Evolutionary conservation across 164 flowering plant species (phyloP).

Genomic region (Warburgia ugandensis): DNA sequence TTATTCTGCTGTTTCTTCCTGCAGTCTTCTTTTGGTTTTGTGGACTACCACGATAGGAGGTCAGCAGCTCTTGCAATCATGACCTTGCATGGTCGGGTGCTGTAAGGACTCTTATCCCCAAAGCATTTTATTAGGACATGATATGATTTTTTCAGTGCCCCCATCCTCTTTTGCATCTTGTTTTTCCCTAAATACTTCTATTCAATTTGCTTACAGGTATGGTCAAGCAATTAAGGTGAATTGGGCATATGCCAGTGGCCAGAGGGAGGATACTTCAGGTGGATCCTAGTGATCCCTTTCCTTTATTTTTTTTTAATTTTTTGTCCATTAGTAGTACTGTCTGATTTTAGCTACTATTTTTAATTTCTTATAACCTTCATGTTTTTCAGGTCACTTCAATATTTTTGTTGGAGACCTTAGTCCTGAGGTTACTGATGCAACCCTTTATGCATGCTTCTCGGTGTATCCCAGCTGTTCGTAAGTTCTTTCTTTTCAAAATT

Average conservation of each 20-base stretch:
- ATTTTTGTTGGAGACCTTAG: slow-evolving; percentile 91
- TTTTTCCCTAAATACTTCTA: not conserved
- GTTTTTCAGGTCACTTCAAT: slow-evolving; percentile 63
- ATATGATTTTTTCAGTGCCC: not conserved
- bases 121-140: not conserved
- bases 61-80: slow-evolving; percentile 89
- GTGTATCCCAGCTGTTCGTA: slow-evolving; percentile 86
- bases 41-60: slow-evolving; percentile 92
- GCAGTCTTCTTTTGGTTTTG: slow-evolving; percentile 98
- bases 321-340: too few relatives aligned
- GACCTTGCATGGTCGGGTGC: slow-evolving; percentile 86
- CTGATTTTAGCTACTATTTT: too few relatives aligned
- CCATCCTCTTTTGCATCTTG: not conserved
- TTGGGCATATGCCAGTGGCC: slow-evolving; percentile 99
- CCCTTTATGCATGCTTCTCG: slow-evolving; percentile 78
- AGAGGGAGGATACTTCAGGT: slow-evolving; percentile 97
- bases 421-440: slow-evolving; percentile 92
- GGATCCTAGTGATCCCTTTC: not conserved
- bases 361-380: slow-evolving; percentile 1
- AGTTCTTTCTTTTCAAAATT: slow-evolving; percentile 22
- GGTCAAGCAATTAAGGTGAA: slow-evolving; percentile 99
- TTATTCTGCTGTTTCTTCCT: slow-evolving; percentile 6
- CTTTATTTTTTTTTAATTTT: slow-evolving; percentile 5
- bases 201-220: slow-evolving; percentile 44
- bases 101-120: slow-evolving; percentile 40